A percentile compares a stretch with the other conserved stretches of the same genome.
Conservation (phyloP, 1,284 basidiomycete genomes). For the Ganoderma sinense region DNA sequence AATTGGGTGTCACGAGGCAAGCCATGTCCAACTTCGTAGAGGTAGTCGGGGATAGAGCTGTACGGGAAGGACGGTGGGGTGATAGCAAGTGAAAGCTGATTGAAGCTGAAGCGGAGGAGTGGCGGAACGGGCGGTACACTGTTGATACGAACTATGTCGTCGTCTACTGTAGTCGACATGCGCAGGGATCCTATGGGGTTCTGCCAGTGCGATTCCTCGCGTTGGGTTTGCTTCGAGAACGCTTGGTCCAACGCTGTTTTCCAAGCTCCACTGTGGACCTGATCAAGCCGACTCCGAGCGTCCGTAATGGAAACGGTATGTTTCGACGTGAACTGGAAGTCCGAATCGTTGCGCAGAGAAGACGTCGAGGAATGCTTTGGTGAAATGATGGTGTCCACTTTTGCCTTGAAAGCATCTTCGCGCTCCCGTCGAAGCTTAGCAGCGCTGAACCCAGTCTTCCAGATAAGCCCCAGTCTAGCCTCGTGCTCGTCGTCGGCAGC, state of each 20-base stretch:
- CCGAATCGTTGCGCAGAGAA: conserved; percentile 33
- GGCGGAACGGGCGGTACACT: conserved; percentile 64
- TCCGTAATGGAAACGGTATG: conserved; percentile 78
- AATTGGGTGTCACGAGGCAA: conserved; percentile 79
- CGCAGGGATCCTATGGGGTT: conserved; percentile 22
- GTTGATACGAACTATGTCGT: conserved; percentile 45
- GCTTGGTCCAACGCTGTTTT: conserved; percentile 37
- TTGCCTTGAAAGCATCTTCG: conserved; percentile 85
- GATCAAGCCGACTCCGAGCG: conserved; percentile 77
- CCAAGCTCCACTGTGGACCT: conserved; percentile 87
- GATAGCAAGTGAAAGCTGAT: conserved; percentile 66
- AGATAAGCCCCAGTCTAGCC: conserved; percentile 80
- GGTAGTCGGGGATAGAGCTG: conserved; percentile 70
- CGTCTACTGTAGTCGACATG: conserved; percentile 18
- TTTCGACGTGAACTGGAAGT: conserved; percentile 64
- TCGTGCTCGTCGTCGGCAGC: conserved; percentile 93
- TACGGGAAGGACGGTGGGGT: conserved; percentile 70
- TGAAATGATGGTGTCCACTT: conserved; percentile 70
- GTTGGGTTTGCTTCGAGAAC: conserved; percentile 24
- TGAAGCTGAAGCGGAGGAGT: conserved; percentile 76
- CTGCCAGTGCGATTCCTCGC: conserved; percentile 28
- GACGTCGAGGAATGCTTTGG: conserved; percentile 36
- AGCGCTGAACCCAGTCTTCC: conserved; percentile 81
- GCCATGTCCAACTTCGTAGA: conserved; percentile 74
- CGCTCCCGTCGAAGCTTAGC: conserved; percentile 79